These are phyloP conservation scores for Alnus rubra DNA, from an alignment of 306 rosid genomes.

Conservation along the genomic window DNA sequence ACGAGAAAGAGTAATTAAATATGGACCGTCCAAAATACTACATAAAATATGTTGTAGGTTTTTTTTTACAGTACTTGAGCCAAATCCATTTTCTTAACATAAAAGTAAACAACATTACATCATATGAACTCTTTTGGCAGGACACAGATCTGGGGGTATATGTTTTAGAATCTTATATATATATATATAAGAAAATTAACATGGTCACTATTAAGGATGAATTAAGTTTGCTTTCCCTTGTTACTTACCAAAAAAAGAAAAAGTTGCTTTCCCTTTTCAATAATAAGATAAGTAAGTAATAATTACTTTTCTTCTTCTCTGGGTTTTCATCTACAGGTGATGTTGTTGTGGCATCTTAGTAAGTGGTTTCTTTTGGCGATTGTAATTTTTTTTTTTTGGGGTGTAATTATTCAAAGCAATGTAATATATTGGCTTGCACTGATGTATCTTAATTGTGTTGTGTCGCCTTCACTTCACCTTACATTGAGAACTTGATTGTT, in stretches of 20 bases:
- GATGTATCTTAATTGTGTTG: background rate
- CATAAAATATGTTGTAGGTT: no score
- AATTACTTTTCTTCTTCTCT: background rate
- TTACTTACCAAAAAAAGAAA: no score
- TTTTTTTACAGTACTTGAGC: no score
- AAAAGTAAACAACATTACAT: background rate
- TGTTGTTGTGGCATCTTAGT: constrained; percentile 13
- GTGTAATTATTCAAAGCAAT: background rate
- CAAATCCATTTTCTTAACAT: background rate
- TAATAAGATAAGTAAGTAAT: background rate
- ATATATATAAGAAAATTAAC: no score
- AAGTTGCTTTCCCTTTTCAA: no score
- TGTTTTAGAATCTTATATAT: background rate
- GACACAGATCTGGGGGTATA: no score
- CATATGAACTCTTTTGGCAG: no score
- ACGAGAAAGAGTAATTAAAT: no score
- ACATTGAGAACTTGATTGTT: background rate
- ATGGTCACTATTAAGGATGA: background rate
- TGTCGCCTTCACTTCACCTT: background rate
- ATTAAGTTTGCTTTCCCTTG: background rate
- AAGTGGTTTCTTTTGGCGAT: constrained; percentile 3
- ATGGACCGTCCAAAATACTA: background rate
- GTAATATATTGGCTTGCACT: background rate
- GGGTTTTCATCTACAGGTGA: constrained; percentile 6
- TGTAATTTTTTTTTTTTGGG: no score